phyloP scores from a whole-genome alignment of 805 yeast genomes.

The Candida maris region DNA sequence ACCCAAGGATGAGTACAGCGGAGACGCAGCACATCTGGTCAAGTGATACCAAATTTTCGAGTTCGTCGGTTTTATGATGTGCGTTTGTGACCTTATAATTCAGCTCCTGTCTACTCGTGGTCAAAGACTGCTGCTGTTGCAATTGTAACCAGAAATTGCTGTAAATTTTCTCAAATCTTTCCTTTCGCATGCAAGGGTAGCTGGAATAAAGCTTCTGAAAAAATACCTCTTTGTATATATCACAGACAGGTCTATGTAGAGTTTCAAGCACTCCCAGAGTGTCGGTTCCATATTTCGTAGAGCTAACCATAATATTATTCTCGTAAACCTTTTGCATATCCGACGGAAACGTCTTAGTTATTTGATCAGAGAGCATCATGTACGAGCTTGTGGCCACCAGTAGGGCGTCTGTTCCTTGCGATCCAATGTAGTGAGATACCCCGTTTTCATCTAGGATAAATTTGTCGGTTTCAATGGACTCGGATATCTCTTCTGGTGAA shows the following conservation, averaged over 20 bases:
- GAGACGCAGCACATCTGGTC: constrained; percentile 4
- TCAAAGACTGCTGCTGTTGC: neutral
- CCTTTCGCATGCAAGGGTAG: constrained; percentile 2
- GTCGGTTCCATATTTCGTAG: neutral
- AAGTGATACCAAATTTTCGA: too few species aligned
- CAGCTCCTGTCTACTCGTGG: neutral
- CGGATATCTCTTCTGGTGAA: too few species aligned
- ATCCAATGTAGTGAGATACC: constrained; percentile 4
- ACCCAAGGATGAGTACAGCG: constrained; percentile 1
- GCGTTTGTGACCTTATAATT: neutral
- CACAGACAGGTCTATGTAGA: constrained; percentile 2
- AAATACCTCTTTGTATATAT: constrained; percentile 3
- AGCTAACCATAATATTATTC: constrained; percentile 1
- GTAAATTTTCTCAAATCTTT: constrained; percentile 1
- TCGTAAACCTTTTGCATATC: constrained; percentile 1
- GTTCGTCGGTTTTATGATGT: too few species aligned
- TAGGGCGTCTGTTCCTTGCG: constrained; percentile 1
- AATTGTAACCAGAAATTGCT: neutral
- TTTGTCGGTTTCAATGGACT: constrained; percentile 3
- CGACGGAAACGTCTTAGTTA: constrained; percentile 1
- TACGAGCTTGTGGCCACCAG: neutral
- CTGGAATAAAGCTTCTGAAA: constrained; percentile 2
- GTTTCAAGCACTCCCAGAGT: neutral
- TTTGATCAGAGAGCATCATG: constrained; percentile 1
- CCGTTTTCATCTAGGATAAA: constrained; percentile 2